Evolutionary conservation across 257 asterid genomes (phyloP).

Genomic region (Osmanthus fragrans): DNA sequence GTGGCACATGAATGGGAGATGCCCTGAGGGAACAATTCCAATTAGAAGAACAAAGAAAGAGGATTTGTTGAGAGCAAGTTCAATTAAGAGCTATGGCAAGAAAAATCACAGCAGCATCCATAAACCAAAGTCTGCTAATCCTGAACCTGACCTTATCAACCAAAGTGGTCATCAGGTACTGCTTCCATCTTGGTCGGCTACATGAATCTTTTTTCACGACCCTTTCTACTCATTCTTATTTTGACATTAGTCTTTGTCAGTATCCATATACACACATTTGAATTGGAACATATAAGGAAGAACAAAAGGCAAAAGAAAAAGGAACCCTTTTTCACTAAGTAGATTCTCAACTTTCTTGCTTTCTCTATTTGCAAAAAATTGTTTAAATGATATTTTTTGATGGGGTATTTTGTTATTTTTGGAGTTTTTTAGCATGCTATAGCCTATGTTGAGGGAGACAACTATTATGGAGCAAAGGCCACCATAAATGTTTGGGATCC

Average conservation of each 20-base stretch:
- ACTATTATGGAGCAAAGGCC: conserved; percentile 86
- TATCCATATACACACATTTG: background rate
- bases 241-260: too few species aligned
- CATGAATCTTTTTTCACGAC: background rate
- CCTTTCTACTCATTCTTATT: background rate
- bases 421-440: conserved; percentile 82
- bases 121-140: conserved; percentile 51
- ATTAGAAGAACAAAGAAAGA: conserved; percentile 66
- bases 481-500: conserved; percentile 89
- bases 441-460: conserved; percentile 76
- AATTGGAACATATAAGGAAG: background rate
- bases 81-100: conserved; percentile 64
- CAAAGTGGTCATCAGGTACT: conserved; percentile 87
- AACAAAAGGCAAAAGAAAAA: conserved; percentile 17
- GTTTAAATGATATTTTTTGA: conserved; percentile 11
- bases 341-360: conserved; percentile 4
- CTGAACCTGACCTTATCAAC: conserved; percentile 56
- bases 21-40: conserved; percentile 78
- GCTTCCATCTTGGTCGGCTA: background rate
- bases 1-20: conserved; percentile 80
- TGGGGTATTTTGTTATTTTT: conserved; percentile 33
- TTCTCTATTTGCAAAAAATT: background rate
- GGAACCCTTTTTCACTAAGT: conserved; percentile 12
- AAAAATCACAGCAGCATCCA: conserved; percentile 47
- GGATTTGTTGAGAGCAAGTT: conserved; percentile 68